Base-by-base conservation (phyloP, 495 filamentous ascomycete species). In the Penicillium angulare region DNA sequence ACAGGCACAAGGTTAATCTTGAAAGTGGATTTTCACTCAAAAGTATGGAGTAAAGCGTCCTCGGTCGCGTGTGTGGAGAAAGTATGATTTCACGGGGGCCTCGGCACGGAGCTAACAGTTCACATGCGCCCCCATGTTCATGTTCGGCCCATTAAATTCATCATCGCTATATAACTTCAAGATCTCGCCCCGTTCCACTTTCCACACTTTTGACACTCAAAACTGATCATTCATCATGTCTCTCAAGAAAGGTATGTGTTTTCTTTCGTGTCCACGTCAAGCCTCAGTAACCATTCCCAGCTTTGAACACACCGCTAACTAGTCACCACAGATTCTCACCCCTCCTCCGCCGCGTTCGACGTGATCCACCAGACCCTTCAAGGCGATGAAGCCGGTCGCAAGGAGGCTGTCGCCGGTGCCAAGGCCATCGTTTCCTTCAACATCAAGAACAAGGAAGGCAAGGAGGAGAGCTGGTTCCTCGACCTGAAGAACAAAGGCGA, bases 301-400 rank as follows among this genome's bases (percentile, higher is more conserved):
- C n/a, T 38, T 18, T 20, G 16, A 41, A 16, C 1, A 21, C 12
- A 12, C 15, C 15, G 15, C 41, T 29, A 31, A 44, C 15, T 2
- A 40, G 7, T 7, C 36, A 16, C 20, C 16, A 32, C 60, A 96
- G 91, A 83, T 75, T 82, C 83, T 51, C 96, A 95, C 76, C 93
- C 95, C 47, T 86, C 93, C 55, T 97, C 92, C 43, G 84, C 74
- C 39, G 89, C 91, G 53, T 98, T 98, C 73, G 93, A 98, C 65
- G 75, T 75, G 60, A 96, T 98, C 80, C 81, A 87, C 71, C 57
- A 72, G 52, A 82, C 89, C 40, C 85, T 97, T 54, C 72, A 78
- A 52, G 69, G 79, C 51, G 81, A 82, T 64, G 81, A 84, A 13
- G 82, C 81, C 50, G 88, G 89, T 72, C 85, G 86, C 60, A 89